phyloP scores from a whole-genome alignment of 2,329 filamentous ascomycete species.

The Colletotrichum liriopes region DNA sequence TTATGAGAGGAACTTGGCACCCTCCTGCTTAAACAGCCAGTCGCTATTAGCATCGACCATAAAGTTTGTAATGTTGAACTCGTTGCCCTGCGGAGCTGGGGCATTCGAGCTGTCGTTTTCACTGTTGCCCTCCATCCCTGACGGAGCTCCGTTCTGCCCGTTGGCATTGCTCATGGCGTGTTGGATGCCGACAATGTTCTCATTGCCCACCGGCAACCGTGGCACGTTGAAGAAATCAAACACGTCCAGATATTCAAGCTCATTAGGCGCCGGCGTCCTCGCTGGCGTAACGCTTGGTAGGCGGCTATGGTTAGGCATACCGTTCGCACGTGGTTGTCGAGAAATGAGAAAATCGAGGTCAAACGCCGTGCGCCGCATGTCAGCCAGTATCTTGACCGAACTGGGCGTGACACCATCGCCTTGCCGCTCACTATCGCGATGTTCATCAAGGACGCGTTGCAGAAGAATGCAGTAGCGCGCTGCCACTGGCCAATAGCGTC shows the following conservation, averaged over 20 bases:
- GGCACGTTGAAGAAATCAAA: slow-evolving; percentile 97
- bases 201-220: slow-evolving; percentile 70
- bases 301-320: slow-evolving; percentile 58
- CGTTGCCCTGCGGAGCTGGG: slow-evolving; percentile 61
- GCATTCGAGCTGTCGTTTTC: slow-evolving; percentile 49
- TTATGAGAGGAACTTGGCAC: slow-evolving; percentile 46
- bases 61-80: slow-evolving; percentile 85
- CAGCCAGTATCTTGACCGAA: slow-evolving; percentile 88
- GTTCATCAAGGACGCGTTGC: slow-evolving; percentile 88
- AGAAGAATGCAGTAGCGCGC: slow-evolving; percentile 86
- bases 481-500: slow-evolving; percentile 88
- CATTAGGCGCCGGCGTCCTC: slow-evolving; percentile 82
- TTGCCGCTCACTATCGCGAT: slow-evolving; percentile 82
- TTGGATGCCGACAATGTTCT: slow-evolving; percentile 46
- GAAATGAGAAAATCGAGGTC: slow-evolving; percentile 93
- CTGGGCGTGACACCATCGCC: slow-evolving; percentile 84
- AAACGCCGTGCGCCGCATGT: slow-evolving; percentile 92
- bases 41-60: slow-evolving; percentile 82
- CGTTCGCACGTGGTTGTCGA: slow-evolving; percentile 73
- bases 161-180: slow-evolving; percentile 43
- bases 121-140: slow-evolving; percentile 42
- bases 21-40: slow-evolving; percentile 77
- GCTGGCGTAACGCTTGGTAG: slow-evolving; percentile 71
- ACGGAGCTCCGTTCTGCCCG: slow-evolving; percentile 42
- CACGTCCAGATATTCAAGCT: slow-evolving; percentile 91